Percentiles rank a stretch among this genome's conserved stretches.
phyloP scores from a whole-genome alignment of 164 flowering plant species.

The Cinnamomum chago region DNA sequence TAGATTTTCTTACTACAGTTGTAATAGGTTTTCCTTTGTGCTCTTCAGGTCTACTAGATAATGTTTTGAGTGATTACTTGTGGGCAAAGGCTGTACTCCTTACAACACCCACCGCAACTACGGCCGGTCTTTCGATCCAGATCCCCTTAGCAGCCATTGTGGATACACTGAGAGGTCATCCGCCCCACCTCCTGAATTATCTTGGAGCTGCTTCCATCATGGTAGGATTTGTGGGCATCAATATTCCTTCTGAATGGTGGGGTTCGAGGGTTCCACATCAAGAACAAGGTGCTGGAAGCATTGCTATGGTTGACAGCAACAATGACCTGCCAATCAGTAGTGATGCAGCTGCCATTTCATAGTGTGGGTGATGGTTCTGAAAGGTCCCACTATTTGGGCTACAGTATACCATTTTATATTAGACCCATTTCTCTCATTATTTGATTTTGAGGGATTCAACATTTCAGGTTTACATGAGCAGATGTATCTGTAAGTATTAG shows the following conservation, averaged over 20 bases:
- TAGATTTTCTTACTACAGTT: background rate
- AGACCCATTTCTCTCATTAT: background rate
- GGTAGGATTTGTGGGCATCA: conserved; percentile 83
- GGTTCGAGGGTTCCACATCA: conserved; percentile 27
- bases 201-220: conserved; percentile 75
- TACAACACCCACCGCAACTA: conserved; percentile 91
- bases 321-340: background rate
- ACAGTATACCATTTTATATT: background rate
- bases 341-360: background rate
- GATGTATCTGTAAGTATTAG: background rate
- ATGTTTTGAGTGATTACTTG: conserved; percentile 87
- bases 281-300: conserved; percentile 31
- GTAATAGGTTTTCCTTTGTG: background rate
- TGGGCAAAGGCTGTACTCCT: conserved; percentile 97
- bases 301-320: background rate
- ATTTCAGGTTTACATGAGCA: background rate
- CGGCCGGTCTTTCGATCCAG: conserved; percentile 95
- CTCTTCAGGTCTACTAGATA: conserved; percentile 75
- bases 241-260: conserved; percentile 53
- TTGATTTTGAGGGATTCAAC: background rate
- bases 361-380: background rate
- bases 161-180: conserved; percentile 73
- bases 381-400: background rate
- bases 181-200: conserved; percentile 64
- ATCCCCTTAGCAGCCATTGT: conserved; percentile 89